Base-by-base conservation (phyloP, 164 flowering plant genomes). In the Buxus sempervirens region DNA sequence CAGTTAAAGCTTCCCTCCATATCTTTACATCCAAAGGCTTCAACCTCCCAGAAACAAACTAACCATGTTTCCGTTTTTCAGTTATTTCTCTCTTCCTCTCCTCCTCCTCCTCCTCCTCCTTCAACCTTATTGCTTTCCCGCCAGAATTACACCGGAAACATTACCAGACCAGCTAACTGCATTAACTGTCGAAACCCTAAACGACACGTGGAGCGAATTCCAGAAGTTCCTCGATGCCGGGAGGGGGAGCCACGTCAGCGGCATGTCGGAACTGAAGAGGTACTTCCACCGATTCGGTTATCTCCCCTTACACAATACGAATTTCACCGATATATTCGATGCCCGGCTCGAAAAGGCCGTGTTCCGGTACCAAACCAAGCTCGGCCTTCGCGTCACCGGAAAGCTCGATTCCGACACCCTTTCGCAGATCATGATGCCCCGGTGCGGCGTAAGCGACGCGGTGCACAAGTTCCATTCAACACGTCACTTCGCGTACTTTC, bases 221-320 rank as follows among this genome's bases (percentile, higher is more conserved):
- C 45, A 62, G 19, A 72, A 28, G n/a, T 72, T 86, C 53, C 66
- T 73, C 1, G 73, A 81, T 32, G 75, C 78, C 4, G 38, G 63
- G 26, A 79, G 42, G 28, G 90, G 86, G 16, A 77, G 68, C 77
- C 73, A 69, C 21, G 66, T 81, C 64, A 36, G n/a, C 57, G 85
- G 87, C 45, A 67, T 86, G 45, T 78, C 86, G 3, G 75, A 83
- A 61, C 79, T 88, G 27, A 88, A 88, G 71, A 76, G 63, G 6
- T 84, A 86, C 73, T 73, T 85, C 41, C 72, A 74, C 25, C 79
- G 71, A 0, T 87, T 86, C 70, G 91, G 96, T 0, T 89, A 89
- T 63, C 71, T 84, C 48, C 32, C 78, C 0, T 4, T 49, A 0
- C 53, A 56, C 16, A 65, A 32, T 27, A 12, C 71, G 1, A 79